These are phyloP conservation scores for Stemphylium beticola DNA, from an alignment of 2,329 filamentous ascomycete genomes.

Conservation along the genomic window DNA sequence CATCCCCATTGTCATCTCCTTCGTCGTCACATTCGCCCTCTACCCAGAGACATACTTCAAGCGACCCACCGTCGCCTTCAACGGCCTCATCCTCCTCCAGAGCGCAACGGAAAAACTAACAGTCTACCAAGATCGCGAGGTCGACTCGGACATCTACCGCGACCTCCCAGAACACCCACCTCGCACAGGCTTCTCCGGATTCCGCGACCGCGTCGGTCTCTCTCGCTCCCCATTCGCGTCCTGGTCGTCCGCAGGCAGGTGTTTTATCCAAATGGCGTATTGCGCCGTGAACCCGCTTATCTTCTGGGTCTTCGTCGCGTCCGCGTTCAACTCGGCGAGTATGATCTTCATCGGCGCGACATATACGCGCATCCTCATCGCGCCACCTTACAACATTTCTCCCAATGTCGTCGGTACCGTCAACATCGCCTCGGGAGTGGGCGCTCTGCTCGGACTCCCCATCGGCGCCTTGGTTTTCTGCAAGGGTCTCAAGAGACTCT, in stretches of 20 bases:
- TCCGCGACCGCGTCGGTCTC: constrained; percentile 27
- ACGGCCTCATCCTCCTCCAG: constrained; percentile 51
- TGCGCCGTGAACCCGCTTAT: constrained; percentile 39
- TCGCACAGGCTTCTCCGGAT: constrained; percentile 8
- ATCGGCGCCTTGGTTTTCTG: constrained; percentile 14
- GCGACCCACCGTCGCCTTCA: constrained; percentile 50
- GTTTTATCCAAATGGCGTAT: constrained; percentile 37
- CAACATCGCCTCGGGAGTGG: constrained; percentile 28
- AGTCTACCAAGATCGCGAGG: constrained; percentile 46
- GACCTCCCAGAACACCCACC: constrained; percentile 29
- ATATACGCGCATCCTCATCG: constrained; percentile 25
- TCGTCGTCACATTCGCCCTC: constrained; percentile 40
- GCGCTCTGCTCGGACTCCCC: constrained; percentile 26
- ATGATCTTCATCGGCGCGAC: constrained; percentile 42
- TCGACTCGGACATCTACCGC: constrained; percentile 32
- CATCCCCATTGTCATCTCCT: constrained; percentile 27
- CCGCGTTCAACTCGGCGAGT: constrained; percentile 33
- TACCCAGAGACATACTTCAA: constrained; percentile 52
- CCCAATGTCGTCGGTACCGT: constrained; percentile 21
- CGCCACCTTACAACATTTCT: constrained; percentile 32
- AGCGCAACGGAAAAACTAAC: constrained; percentile 48
- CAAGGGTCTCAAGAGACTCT: constrained; percentile 25
- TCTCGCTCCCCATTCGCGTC: constrained; percentile 31
- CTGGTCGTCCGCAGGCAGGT: constrained; percentile 32
- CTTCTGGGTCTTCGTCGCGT: constrained; percentile 40